Percentiles rank a stretch among this genome's conserved stretches.
Evolutionary conservation across 2,329 filamentous ascomycete species (phyloP).

Genomic region (Davidsoniella neocaledoniae): DNA sequence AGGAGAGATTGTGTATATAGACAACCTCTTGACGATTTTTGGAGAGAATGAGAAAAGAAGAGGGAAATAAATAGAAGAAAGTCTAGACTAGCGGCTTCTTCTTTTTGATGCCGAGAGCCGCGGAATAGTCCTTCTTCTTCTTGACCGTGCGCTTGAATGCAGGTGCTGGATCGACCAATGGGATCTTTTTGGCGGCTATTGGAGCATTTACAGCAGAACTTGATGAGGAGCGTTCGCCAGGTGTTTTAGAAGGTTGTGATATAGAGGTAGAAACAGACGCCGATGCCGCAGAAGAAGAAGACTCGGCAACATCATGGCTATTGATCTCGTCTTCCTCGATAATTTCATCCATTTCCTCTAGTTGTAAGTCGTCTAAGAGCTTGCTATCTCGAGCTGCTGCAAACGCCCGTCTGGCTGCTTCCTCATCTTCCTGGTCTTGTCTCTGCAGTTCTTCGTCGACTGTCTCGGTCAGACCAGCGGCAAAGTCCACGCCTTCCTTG

Average conservation of each 20-base stretch:
- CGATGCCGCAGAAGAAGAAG: slow-evolving; percentile 4
- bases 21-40: too few species aligned
- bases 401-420: slow-evolving; percentile 66
- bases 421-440: slow-evolving; percentile 67
- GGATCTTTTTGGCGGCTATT: slow-evolving; percentile 14
- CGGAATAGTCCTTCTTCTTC: slow-evolving; percentile 69
- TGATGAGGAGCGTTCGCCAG: background rate
- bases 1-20: too few species aligned
- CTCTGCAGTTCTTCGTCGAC: slow-evolving; percentile 43
- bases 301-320: background rate
- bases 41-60: background rate
- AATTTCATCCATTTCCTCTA: slow-evolving; percentile 18
- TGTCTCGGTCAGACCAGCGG: slow-evolving; percentile 31
- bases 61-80: background rate
- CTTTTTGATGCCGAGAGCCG: slow-evolving; percentile 74
- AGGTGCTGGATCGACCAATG: slow-evolving; percentile 11
- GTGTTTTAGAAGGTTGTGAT: background rate
- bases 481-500: slow-evolving; percentile 47
- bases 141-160: slow-evolving; percentile 61
- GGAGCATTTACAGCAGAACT: background rate
- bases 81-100: slow-evolving; percentile 44
- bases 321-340: slow-evolving; percentile 7
- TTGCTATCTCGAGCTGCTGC: slow-evolving; percentile 39
- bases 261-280: slow-evolving; percentile 5
- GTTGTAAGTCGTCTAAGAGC: slow-evolving; percentile 33